Evolutionary conservation across 441 rosid genomes (phyloP), one percentile per base, ranked within the genome.

Genomic region (Aleurites moluccanus): DNA sequence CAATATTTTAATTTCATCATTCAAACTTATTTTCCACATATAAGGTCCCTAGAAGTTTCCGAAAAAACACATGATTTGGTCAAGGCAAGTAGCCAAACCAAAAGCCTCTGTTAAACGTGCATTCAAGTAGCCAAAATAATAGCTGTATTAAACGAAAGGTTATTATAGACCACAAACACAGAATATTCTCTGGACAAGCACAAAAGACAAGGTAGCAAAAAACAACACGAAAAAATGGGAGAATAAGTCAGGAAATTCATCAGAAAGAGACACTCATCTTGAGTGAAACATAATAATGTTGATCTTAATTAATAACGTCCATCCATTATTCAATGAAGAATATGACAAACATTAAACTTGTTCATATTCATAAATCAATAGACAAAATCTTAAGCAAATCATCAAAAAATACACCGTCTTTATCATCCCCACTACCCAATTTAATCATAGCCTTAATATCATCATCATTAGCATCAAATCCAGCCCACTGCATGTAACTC

Each of bases 381-480:
- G 75, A 86, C 83, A 84, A 81, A 44, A 90, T 85, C 78, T 67
- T 85, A 16, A 94, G 85, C 87, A 90, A 76, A 40, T 84, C 95
- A 60, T 87, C 85, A 6, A 74, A 87, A 40, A 89, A 83, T 60
- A 94, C 94, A 53, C 88, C 90, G 21, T 73, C 88, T 9, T 67
- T 63, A 2, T 62, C 83, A 74, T 82, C 87, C 0, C 86, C 91
- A 8, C 90, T 91, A 28, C 86, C 91, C 76, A 91, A 74, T 64
- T 75, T 81, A 33, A 94, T 90, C 97, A 94, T 94, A 0, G 92
- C 91, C 30, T 76, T 66, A 47, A 94, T 85, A 45, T 94, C 97
- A 11, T 88, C 95, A 7, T 90, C 93, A 8, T 70, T 73, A 9
- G 81, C 89, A 49, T 69, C 44, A 30, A 94, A 88, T 16, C 97